A percentile compares a stretch with the other conserved stretches of the same genome.
Conservation (phyloP, 2,329 filamentous ascomycete genomes). For the Colletotrichum australisinense region DNA sequence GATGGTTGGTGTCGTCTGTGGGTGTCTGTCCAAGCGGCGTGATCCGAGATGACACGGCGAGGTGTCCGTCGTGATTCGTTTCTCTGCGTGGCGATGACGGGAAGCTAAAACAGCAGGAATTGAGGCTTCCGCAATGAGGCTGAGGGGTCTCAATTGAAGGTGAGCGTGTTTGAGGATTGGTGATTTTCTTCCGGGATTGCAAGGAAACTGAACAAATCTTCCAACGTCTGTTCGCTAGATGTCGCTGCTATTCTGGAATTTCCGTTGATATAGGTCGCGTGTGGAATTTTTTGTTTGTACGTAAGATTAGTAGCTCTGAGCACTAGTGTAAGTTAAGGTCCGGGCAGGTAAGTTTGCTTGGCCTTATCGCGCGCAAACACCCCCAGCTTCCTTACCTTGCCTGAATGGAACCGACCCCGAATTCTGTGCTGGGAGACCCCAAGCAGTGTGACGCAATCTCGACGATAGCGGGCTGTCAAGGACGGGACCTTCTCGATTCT, state of each 20-base stretch:
- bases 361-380: background rate
- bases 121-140: slow-evolving; percentile 20
- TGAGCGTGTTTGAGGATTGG: slow-evolving; percentile 21
- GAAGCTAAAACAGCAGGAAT: slow-evolving; percentile 20
- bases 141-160: slow-evolving; percentile 30
- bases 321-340: slow-evolving; percentile 3
- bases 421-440: background rate
- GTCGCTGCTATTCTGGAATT: background rate
- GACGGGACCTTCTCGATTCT: slow-evolving; percentile 8
- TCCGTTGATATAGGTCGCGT: background rate
- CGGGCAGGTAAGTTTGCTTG: background rate
- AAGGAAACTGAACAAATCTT: slow-evolving; percentile 13
- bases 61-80: slow-evolving; percentile 12
- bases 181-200: background rate
- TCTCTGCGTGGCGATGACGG: slow-evolving; percentile 25
- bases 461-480: slow-evolving; percentile 20
- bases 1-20: slow-evolving; percentile 30
- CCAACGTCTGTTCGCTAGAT: slow-evolving; percentile 15
- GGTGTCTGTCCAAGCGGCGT: slow-evolving; percentile 27
- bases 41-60: slow-evolving; percentile 14
- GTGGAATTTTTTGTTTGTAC: background rate
- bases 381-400: background rate
- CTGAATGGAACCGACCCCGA: background rate
- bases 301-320: background rate
- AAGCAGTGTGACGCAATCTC: slow-evolving; percentile 33